A percentile compares a stretch with the other conserved stretches of the same genome.
Evolutionary conservation across 805 yeast genomes (phyloP).

Genomic region (Saccharomycopsis fibuligera): DNA sequence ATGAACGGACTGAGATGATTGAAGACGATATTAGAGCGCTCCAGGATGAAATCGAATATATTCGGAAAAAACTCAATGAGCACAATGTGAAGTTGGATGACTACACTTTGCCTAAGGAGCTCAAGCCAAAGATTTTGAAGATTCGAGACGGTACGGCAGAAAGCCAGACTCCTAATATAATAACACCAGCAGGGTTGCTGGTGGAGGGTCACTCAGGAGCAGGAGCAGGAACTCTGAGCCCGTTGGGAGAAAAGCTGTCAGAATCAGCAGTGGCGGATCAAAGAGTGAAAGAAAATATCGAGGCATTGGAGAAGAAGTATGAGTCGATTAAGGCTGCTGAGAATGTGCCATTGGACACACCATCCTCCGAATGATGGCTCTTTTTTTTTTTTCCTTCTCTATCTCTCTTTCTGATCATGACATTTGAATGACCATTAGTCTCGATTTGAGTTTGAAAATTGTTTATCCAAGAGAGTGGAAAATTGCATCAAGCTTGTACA

Average conservation of each 20-base stretch:
- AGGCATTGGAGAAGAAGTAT: slow-evolving; percentile 10
- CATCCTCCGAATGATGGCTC: too few relatives aligned
- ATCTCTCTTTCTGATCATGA: too few relatives aligned
- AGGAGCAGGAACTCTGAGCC: too few relatives aligned
- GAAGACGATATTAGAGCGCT: slow-evolving; percentile 66
- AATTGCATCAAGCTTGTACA: too few relatives aligned
- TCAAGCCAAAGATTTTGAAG: slow-evolving; percentile 40
- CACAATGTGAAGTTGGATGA: slow-evolving; percentile 40
- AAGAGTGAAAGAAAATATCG: not conserved
- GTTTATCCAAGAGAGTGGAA: too few relatives aligned
- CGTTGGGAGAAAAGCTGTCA: not conserved
- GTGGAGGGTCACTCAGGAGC: too few relatives aligned
- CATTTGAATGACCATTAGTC: too few relatives aligned
- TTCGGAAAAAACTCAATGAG: slow-evolving; percentile 43
- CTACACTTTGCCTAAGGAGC: slow-evolving; percentile 41
- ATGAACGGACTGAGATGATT: slow-evolving; percentile 52
- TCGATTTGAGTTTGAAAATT: too few relatives aligned
- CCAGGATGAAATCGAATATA: slow-evolving; percentile 61
- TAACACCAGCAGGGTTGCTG: not conserved
- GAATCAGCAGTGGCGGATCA: not conserved
- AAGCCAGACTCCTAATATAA: not conserved
- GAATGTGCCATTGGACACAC: too few relatives aligned
- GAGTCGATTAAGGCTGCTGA: not conserved
- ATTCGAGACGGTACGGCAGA: not conserved
- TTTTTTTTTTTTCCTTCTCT: too few relatives aligned